Evolutionary conservation across 2,329 filamentous ascomycete species (phyloP).

Genomic region (Aureobasidium subglaciale): DNA sequence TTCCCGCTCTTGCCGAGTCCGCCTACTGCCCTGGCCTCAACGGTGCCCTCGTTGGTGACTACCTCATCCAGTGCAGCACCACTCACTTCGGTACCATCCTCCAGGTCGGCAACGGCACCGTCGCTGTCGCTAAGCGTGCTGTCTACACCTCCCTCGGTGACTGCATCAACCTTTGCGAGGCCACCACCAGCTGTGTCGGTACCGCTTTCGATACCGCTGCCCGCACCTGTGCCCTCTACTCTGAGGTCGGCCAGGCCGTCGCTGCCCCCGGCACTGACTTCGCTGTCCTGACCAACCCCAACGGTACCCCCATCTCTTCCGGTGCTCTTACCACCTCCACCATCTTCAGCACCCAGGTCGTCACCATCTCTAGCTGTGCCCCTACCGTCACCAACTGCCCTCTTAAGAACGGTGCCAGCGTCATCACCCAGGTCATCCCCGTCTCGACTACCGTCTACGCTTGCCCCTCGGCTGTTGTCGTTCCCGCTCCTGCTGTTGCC

Average conservation of each 20-base stretch:
- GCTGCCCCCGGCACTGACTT: slow-evolving; percentile 5
- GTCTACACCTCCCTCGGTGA: slow-evolving; percentile 9
- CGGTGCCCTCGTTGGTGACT: slow-evolving; percentile 5
- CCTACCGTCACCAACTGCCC: slow-evolving; percentile 16
- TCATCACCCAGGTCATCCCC: background rate
- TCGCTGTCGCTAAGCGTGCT: slow-evolving; percentile 11
- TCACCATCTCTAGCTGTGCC: slow-evolving; percentile 11
- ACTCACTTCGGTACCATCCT: slow-evolving; percentile 9
- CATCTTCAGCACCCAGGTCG: slow-evolving; percentile 11
- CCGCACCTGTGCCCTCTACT: slow-evolving; percentile 15
- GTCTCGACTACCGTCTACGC: background rate
- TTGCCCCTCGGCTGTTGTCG: background rate
- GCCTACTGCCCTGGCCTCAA: slow-evolving; percentile 10
- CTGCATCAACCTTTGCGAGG: slow-evolving; percentile 11
- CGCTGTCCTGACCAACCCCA: background rate
- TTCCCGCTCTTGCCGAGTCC: slow-evolving; percentile 2
- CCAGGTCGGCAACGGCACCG: background rate
- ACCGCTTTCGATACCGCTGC: slow-evolving; percentile 11
- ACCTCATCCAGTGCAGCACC: background rate
- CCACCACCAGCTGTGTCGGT: slow-evolving; percentile 4
- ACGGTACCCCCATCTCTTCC: background rate
- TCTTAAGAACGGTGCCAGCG: background rate
- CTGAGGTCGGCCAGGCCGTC: background rate
- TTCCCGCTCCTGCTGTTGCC: slow-evolving; percentile 23
- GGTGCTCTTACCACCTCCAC: background rate